A percentile compares a stretch with the other conserved stretches of the same genome.
phyloP scores from a whole-genome alignment of 306 rosid genomes.

The Urtica urens region DNA sequence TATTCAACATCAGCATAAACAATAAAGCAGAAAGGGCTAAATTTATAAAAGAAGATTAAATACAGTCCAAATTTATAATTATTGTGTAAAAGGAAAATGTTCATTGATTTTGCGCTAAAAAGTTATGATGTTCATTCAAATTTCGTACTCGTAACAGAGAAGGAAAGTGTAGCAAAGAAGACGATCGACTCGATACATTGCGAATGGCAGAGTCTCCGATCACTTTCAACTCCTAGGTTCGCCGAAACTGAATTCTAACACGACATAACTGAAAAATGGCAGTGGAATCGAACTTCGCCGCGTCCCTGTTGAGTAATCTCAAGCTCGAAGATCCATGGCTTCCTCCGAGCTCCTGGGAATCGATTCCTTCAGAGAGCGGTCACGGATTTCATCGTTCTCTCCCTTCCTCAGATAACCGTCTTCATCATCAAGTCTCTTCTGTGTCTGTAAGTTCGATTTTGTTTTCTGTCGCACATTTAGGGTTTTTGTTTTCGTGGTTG shows the following conservation, averaged over 20 bases:
- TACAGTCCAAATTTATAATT: no score
- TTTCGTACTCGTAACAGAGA: no score
- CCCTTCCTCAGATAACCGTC: conserved; percentile 16
- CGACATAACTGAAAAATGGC: conserved; percentile 21
- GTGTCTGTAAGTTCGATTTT: conserved; percentile 53
- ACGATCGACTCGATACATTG: neutral
- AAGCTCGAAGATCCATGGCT: conserved; percentile 66
- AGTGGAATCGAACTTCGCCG: conserved; percentile 34
- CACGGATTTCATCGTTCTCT: conserved; percentile 4
- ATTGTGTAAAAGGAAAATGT: no score
- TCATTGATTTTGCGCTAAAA: neutral
- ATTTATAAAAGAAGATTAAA: no score
- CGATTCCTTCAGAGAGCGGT: conserved; percentile 53
- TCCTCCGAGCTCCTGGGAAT: conserved; percentile 75
- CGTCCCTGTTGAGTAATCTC: conserved; percentile 44
- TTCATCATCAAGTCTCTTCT: conserved; percentile 21
- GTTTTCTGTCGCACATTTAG: neutral
- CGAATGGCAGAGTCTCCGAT: neutral
- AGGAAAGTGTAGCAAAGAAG: no score
- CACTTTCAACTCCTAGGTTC: neutral
- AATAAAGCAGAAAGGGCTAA: no score
- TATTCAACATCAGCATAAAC: no score
- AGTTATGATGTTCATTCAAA: neutral
- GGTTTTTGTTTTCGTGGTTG: neutral
- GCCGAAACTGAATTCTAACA: neutral